phyloP scores from a whole-genome alignment of 2,329 filamentous ascomycete genomes.

The Hymenoscyphus infarciens region DNA sequence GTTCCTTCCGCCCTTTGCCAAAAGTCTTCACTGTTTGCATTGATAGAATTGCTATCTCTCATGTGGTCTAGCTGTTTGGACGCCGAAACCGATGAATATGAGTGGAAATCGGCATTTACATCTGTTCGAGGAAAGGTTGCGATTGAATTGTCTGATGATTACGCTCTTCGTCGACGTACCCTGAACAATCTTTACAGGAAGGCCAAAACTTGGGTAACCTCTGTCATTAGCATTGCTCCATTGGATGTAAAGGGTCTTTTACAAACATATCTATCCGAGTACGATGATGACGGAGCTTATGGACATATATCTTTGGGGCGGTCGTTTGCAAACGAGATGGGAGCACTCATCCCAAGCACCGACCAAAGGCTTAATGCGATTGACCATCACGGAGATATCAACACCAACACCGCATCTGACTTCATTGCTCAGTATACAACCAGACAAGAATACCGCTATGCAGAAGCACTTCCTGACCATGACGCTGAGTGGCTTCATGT shows the following conservation, averaged over 20 bases:
- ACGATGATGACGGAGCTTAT: conserved; percentile 85
- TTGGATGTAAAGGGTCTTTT: conserved; percentile 92
- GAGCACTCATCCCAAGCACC: conserved; percentile 76
- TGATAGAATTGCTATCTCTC: conserved; percentile 85
- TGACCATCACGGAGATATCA: conserved; percentile 67
- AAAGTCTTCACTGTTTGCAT: conserved; percentile 82
- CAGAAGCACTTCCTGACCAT: conserved; percentile 69
- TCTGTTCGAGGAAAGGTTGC: conserved; percentile 75
- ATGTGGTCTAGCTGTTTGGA: conserved; percentile 97
- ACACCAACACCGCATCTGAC: conserved; percentile 89
- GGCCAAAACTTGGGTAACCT: conserved; percentile 76
- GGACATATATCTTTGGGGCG: conserved; percentile 89
- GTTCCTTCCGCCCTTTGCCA: conserved; percentile 90
- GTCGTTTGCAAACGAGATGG: conserved; percentile 92
- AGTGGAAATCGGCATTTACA: conserved; percentile 76
- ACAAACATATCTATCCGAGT: conserved; percentile 94
- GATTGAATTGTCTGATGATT: conserved; percentile 92
- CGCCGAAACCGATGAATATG: conserved; percentile 89
- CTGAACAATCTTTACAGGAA: conserved; percentile 72
- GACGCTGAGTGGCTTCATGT: conserved; percentile 62
- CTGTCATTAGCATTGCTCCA: conserved; percentile 79
- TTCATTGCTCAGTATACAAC: conserved; percentile 97
- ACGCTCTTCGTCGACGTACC: conserved; percentile 74
- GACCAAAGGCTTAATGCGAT: conserved; percentile 85
- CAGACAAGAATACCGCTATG: conserved; percentile 89